Base-by-base conservation (phyloP, 2,329 filamentous ascomycete species). In the Amauroascus niger region DNA sequence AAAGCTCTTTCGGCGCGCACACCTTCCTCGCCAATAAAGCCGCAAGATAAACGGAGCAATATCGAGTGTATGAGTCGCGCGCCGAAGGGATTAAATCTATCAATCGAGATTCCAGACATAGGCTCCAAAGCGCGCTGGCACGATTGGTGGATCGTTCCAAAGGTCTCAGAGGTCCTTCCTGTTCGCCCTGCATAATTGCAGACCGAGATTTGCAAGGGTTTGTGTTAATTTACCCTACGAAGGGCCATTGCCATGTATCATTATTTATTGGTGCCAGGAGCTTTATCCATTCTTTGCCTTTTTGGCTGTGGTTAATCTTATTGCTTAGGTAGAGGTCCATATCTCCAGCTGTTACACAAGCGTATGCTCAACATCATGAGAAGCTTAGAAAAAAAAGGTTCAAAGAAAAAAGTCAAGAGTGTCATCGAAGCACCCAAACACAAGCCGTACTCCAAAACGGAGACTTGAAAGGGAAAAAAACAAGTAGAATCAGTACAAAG, bases 1-100 rank as follows among this genome's bases (percentile, higher is more conserved):
- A 84, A 81, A 65, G 77, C 76, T 1, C 61, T 84, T 7, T 69
- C 72, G 16, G 67, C 63, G 18, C 50, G 37, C n/a, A 20, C 37
- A 14, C 13, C 37, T 6, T 46, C 44, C 1, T 20, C 20, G 3
- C 37, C 39, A 16, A 44, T 18, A 40, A 50, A 16, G 26, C 26
- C 18, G 13, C 33, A 48, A n/a, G 51, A 46, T 7, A 55, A 43
- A 16, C 50, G 46, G 18, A 46, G 14, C 8, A 13, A 6, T 4
- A 24, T 28, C 8, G 40, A 55, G n/a, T 50, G 45, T n/a, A 58
- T 47, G 24, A 49, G 35, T 20, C 51, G 32, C 8, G 11, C 22
- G 18, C 18, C 48, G 48, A 18, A 46, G 16, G 49, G 30, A 20
- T 43, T 67, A 22, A 63, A 63, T 32, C 53, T 72, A 30, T 60